Conservation (phyloP, 108 stramenopile genomes). For the Pseudonitzschia multiseries region DNA sequence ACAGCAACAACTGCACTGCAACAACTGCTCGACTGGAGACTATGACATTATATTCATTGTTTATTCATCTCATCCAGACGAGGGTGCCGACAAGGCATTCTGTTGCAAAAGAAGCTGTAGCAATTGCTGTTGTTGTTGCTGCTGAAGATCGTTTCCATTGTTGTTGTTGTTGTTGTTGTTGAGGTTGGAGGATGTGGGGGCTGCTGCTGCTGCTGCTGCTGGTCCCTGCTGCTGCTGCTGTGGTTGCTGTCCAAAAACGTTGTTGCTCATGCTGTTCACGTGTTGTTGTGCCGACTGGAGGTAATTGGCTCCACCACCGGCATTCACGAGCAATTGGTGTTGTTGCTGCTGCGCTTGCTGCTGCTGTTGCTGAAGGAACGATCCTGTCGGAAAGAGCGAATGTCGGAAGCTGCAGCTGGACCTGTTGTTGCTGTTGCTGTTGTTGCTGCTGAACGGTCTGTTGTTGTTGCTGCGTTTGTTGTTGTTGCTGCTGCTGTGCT, state of each 20-base stretch:
- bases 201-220: slow-evolving; percentile 7
- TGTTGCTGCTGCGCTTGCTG: background rate
- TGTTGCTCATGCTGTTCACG: background rate
- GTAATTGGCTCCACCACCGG: background rate
- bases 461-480: background rate
- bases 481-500: background rate
- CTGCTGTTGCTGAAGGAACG: background rate
- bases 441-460: background rate
- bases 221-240: no score
- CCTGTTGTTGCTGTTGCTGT: background rate
- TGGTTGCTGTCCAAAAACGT: background rate
- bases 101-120: background rate
- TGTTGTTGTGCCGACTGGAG: background rate
- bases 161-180: background rate
- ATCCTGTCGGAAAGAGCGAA: background rate
- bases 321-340: background rate
- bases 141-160: background rate
- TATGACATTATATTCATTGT: no score
- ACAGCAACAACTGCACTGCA: no score
- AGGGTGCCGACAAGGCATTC: background rate
- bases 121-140: background rate
- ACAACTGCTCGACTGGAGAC: no score
- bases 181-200: background rate
- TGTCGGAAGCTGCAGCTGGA: background rate
- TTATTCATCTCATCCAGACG: background rate